These are phyloP conservation scores for Protomyces macrosporus DNA, from an alignment of 1,139 yeast genomes.

Conservation along the genomic window DNA sequence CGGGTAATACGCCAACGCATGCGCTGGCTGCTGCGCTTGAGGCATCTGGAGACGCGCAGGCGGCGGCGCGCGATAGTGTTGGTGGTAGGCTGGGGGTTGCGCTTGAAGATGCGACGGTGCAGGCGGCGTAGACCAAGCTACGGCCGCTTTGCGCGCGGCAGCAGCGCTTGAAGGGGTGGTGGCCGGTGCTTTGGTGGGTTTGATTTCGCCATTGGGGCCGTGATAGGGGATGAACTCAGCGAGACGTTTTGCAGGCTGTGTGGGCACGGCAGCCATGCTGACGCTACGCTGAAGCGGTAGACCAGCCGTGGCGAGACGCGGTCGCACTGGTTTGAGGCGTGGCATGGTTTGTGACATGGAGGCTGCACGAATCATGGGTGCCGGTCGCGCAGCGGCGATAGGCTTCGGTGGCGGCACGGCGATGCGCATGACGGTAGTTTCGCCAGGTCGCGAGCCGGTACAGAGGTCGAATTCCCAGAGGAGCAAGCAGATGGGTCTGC, in stretches of 20 bases:
- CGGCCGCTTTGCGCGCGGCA: background rate
- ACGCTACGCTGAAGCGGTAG: constrained; percentile 12
- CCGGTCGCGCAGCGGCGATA: background rate
- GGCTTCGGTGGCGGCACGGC: background rate
- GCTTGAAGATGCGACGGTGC: background rate
- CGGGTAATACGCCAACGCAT: background rate
- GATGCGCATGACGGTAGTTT: constrained; percentile 10
- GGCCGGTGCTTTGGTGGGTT: background rate
- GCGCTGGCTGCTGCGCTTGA: background rate
- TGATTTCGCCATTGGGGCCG: background rate
- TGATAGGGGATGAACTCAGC: background rate
- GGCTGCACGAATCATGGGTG: constrained; percentile 7
- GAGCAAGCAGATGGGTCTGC: background rate
- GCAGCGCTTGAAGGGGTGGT: background rate
- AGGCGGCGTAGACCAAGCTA: too few relatives aligned
- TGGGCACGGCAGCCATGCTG: constrained; percentile 16
- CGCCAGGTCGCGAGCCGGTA: background rate
- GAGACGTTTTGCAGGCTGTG: background rate
- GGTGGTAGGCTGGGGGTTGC: background rate
- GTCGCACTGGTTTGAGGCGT: constrained; percentile 3
- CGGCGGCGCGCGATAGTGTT: background rate
- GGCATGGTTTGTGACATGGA: constrained; percentile 14
- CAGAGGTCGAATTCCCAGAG: constrained; percentile 11
- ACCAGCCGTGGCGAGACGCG: constrained; percentile 2
- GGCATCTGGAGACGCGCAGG: background rate